A percentile compares a stretch with the other conserved stretches of the same genome.
phyloP scores from a whole-genome alignment of 2,329 filamentous ascomycete genomes.

The Venturia oleaginea region DNA sequence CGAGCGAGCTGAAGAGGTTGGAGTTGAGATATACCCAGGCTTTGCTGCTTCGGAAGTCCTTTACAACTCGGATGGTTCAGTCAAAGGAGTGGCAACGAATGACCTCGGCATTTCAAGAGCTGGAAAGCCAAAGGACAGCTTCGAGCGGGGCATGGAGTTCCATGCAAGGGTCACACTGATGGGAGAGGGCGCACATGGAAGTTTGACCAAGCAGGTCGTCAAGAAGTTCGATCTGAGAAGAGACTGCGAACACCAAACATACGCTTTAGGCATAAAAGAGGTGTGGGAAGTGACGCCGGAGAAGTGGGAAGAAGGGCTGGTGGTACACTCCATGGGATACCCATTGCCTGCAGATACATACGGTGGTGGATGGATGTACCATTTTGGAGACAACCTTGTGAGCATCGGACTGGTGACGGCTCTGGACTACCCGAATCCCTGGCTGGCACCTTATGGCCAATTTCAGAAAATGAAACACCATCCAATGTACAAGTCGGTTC shows the following conservation, averaged over 20 bases:
- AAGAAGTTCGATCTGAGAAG: constrained; percentile 87
- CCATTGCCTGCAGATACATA: constrained; percentile 83
- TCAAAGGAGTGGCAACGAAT: constrained; percentile 91
- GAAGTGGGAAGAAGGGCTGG: constrained; percentile 79
- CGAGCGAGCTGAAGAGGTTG: constrained; percentile 90
- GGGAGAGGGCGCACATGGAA: constrained; percentile 91
- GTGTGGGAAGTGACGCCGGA: constrained; percentile 93
- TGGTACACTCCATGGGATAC: constrained; percentile 88
- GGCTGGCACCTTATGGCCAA: constrained; percentile 88
- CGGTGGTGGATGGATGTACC: constrained; percentile 98
- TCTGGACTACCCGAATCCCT: constrained; percentile 92
- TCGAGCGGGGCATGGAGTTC: constrained; percentile 98
- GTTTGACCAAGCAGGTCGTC: constrained; percentile 86
- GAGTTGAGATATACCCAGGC: constrained; percentile 91
- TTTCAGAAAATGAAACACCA: constrained; percentile 99
- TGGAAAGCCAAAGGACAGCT: constrained; percentile 79
- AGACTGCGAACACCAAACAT: constrained; percentile 90
- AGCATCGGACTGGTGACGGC: constrained; percentile 85
- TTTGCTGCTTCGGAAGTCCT: constrained; percentile 92
- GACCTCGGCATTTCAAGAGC: constrained; percentile 77
- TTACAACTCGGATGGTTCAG: constrained; percentile 76
- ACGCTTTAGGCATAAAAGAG: constrained; percentile 89
- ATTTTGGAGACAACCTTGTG: constrained; percentile 96
- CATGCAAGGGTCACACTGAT: constrained; percentile 87
- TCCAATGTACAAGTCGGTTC: constrained; percentile 72